Percentiles rank a stretch among this genome's conserved stretches.
Conservation (phyloP, 208 protist genomes). For the Leishmania mexicana region DNA sequence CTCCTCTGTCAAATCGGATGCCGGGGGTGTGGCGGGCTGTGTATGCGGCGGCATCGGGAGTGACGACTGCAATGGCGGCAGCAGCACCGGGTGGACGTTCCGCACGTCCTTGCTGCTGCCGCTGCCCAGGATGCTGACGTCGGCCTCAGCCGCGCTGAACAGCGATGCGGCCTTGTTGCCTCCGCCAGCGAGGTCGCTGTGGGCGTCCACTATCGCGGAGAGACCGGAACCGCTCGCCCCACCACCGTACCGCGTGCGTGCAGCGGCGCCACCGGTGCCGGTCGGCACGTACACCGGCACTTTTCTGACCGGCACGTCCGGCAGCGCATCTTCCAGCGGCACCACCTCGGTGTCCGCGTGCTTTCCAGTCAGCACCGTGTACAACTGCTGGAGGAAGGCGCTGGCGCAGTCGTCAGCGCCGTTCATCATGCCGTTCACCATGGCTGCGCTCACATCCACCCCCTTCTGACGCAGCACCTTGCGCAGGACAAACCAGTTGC, state of each 20-base stretch:
- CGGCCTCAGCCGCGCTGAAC: background rate
- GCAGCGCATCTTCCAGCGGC: conserved; percentile 46
- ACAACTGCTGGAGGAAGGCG: conserved; percentile 77
- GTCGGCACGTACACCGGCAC: conserved; percentile 21
- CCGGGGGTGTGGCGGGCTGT: background rate
- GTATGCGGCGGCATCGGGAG: background rate
- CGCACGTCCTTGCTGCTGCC: background rate
- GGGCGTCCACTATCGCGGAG: background rate
- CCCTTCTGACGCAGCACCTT: conserved; percentile 70
- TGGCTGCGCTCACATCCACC: conserved; percentile 61
- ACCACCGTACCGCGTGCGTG: conserved; percentile 6
- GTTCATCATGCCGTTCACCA: conserved; percentile 85
- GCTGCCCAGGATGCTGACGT: background rate
- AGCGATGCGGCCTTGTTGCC: background rate
- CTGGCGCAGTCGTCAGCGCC: conserved; percentile 72
- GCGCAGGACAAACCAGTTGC: conserved; percentile 88
- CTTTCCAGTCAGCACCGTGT: conserved; percentile 78
- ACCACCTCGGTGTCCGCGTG: conserved; percentile 29
- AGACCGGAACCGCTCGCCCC: background rate
- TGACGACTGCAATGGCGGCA: conserved; percentile 1
- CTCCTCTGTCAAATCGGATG: background rate
- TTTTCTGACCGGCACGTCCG: conserved; percentile 23
- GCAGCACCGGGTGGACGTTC: background rate
- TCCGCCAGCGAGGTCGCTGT: background rate
- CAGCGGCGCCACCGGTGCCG: conserved; percentile 18